Percentiles rank a stretch among this genome's conserved stretches.
These are phyloP conservation scores for Colletotrichum salicis DNA, from an alignment of 2,329 filamentous ascomycete genomes.

Conservation along the genomic window DNA sequence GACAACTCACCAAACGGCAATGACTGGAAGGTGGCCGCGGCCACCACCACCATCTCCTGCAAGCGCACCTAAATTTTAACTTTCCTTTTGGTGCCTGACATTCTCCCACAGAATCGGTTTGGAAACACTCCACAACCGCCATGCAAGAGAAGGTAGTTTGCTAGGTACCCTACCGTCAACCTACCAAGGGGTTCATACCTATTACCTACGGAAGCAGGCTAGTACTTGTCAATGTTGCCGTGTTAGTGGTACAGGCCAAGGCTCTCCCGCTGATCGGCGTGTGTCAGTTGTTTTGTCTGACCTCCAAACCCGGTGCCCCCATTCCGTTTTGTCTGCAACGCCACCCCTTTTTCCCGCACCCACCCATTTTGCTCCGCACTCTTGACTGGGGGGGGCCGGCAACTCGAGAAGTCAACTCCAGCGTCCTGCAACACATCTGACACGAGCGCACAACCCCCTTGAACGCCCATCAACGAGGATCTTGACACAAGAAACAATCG, in stretches of 20 bases:
- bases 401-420: not conserved
- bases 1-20: not conserved
- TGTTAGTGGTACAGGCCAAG: not conserved
- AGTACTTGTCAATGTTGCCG: too few species aligned
- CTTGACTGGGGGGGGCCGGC: too few species aligned
- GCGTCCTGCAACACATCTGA: slow-evolving; percentile 36
- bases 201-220: too few species aligned
- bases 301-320: not conserved
- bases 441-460: slow-evolving; percentile 28
- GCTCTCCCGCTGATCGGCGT: not conserved
- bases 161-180: not conserved
- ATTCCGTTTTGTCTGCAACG: not conserved
- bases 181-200: not conserved
- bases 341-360: not conserved
- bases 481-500: slow-evolving; percentile 29
- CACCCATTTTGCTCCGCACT: not conserved
- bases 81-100: slow-evolving; percentile 6
- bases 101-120: slow-evolving; percentile 21
- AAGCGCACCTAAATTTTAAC: not conserved
- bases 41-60: not conserved
- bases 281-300: slow-evolving; percentile 10
- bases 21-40: too few species aligned
- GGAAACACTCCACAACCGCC: slow-evolving; percentile 15
- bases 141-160: slow-evolving; percentile 19
- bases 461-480: slow-evolving; percentile 18